Base-by-base conservation (phyloP, 1,284 basidiomycete species). In the Fistulinella cinereoalba region DNA sequence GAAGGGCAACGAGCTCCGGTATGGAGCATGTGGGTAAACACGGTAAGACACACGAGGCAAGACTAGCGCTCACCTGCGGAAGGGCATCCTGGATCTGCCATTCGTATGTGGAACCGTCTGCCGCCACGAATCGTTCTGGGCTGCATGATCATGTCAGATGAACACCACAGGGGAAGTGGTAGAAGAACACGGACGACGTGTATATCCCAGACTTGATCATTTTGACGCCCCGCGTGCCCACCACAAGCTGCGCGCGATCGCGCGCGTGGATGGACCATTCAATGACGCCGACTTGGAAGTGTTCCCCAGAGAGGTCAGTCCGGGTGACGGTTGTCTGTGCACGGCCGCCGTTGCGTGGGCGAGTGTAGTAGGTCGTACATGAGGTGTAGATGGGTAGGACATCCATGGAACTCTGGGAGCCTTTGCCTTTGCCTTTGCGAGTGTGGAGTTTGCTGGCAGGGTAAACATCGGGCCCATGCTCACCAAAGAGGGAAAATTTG, bases 231-330 rank as follows among this genome's bases (percentile, higher is more conserved):
- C 62, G 33, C 19, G 64, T 64, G 23, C 64, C 62, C 2, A 68
- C 45, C 41, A 65, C 32, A 36, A 68, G 47, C 16, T 49, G 48
- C 0, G 44, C 43, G 11, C 25, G 43, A 10, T 46, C 50, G 10
- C 36, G 28, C 0, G 16, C 19, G 2, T 41, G 47, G 2, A 34
- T 41, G 1, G 60, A 61, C 62, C 65, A 64, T 19, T 68, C 62
- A 42, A 68, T 62, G 28, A 62, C 31, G 18, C 62, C 62, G 22
- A 65, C 61, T 19, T 64, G 64, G 7, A 60, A 23, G 0, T 46
- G 28, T 11, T 66, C 56, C 3, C 62, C 62, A 0, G 41, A 9
- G 10, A 29, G 22, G 13, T 54, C 61, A 0, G 34, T 56, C 22
- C 62, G 53, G 1, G 51, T 62, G 41, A 67, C 21, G 15, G 61